Conservation (phyloP, 306 rosid species). For the Glycine soja region DNA sequence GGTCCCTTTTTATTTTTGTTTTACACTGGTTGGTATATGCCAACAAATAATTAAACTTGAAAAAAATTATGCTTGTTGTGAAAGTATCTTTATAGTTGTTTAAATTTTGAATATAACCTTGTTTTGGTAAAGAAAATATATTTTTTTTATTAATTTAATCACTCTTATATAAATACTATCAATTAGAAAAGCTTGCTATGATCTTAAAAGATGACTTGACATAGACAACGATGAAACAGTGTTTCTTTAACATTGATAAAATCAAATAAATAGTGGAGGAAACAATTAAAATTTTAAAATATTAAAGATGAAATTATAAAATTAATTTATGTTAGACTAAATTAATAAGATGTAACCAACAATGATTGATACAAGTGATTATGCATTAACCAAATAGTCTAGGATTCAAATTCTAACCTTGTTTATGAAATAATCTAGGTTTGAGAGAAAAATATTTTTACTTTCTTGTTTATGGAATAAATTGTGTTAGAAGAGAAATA, state of each 20-base stretch:
- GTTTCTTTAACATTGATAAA: conserved; percentile 1
- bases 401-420: too few species aligned
- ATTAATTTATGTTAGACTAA: neutral
- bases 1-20: conserved; percentile 31
- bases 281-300: neutral
- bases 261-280: neutral
- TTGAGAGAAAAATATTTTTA: too few species aligned
- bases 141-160: neutral
- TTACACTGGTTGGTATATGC: conserved; percentile 37
- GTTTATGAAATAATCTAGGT: too few species aligned
- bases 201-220: too few species aligned
- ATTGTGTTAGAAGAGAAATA: too few species aligned
- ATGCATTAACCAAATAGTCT: too few species aligned
- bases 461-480: too few species aligned
- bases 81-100: neutral
- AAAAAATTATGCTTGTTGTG: neutral
- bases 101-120: neutral
- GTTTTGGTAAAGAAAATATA: neutral
- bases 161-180: neutral
- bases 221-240: neutral
- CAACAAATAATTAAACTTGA: conserved; percentile 39
- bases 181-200: too few species aligned
- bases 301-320: neutral
- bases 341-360: neutral
- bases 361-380: too few species aligned